A percentile compares a stretch with the other conserved stretches of the same genome.
phyloP scores from a whole-genome alignment of 257 asterid genomes.

The Solanum dulcamara region DNA sequence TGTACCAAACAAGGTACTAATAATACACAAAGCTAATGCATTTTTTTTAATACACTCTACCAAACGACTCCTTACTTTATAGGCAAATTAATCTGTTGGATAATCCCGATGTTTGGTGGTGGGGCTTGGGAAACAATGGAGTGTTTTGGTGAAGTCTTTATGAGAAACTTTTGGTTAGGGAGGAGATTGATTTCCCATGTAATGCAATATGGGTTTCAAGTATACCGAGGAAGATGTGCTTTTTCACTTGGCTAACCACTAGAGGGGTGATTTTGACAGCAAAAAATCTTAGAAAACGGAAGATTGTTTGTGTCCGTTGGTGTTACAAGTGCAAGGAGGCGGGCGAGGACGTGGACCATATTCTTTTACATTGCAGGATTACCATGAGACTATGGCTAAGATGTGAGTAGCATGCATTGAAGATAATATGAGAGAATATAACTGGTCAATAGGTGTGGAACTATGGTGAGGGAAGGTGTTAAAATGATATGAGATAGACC shows the following conservation, averaged over 20 bases:
- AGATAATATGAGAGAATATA: background rate
- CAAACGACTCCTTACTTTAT: too few species aligned
- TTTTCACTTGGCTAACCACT: background rate
- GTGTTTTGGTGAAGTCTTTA: background rate
- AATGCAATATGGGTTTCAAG: background rate
- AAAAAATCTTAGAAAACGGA: background rate
- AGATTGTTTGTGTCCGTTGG: background rate
- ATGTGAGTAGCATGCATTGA: background rate
- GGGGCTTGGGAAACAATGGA: background rate
- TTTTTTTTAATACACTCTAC: too few species aligned
- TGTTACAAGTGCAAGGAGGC: background rate
- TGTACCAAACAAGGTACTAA: too few species aligned
- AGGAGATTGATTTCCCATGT: background rate
- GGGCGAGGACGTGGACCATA: background rate
- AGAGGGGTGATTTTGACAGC: background rate
- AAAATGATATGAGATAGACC: background rate
- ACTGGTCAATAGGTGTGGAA: background rate
- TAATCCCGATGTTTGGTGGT: background rate
- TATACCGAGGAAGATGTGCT: background rate
- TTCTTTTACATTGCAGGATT: background rate
- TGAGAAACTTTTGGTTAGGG: background rate
- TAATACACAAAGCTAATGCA: too few species aligned
- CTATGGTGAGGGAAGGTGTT: background rate
- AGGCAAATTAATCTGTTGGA: background rate
- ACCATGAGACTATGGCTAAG: background rate